These are phyloP conservation scores for Crithidia bombi DNA, from an alignment of 208 protist genomes.

Conservation along the genomic window DNA sequence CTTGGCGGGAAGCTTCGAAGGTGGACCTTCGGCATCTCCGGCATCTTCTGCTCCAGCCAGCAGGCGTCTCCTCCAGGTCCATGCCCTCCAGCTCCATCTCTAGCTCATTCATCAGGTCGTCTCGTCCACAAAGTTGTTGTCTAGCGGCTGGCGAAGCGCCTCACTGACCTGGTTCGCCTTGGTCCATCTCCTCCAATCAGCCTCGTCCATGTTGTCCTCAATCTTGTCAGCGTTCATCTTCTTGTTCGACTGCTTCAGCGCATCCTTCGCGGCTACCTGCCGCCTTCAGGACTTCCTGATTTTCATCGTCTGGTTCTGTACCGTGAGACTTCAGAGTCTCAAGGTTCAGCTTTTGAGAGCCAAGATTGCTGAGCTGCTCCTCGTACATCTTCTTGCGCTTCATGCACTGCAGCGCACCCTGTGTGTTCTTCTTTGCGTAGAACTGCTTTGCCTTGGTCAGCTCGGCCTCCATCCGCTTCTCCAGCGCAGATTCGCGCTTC, in stretches of 20 bases:
- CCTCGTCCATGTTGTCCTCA: conserved; percentile 90
- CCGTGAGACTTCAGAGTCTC: conserved; percentile 85
- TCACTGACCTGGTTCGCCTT: conserved; percentile 89
- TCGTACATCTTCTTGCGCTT: conserved; percentile 93
- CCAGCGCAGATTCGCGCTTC: conserved; percentile 81
- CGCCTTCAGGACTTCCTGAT: conserved; percentile 84
- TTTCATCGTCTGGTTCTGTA: conserved; percentile 91
- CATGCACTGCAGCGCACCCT: conserved; percentile 85
- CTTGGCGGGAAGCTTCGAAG: conserved; percentile 50
- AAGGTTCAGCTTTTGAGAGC: conserved; percentile 77
- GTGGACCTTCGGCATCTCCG: conserved; percentile 38
- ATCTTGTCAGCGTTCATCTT: conserved; percentile 88
- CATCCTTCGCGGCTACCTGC: conserved; percentile 70
- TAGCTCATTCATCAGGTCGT: conserved; percentile 85
- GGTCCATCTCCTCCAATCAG: conserved; percentile 91
- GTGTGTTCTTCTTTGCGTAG: conserved; percentile 88
- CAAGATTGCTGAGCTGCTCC: conserved; percentile 74
- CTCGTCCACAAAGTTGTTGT: conserved; percentile 81
- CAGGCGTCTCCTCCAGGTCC: conserved; percentile 36
- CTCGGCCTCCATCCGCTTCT: conserved; percentile 90
- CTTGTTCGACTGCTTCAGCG: conserved; percentile 83
- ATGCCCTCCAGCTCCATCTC: conserved; percentile 65
- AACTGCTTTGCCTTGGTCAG: conserved; percentile 80
- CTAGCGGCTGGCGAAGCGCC: conserved; percentile 82
- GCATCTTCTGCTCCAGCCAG: conserved; percentile 27